phyloP scores from a whole-genome alignment of 306 rosid genomes.

The Arachis stenosperma region DNA sequence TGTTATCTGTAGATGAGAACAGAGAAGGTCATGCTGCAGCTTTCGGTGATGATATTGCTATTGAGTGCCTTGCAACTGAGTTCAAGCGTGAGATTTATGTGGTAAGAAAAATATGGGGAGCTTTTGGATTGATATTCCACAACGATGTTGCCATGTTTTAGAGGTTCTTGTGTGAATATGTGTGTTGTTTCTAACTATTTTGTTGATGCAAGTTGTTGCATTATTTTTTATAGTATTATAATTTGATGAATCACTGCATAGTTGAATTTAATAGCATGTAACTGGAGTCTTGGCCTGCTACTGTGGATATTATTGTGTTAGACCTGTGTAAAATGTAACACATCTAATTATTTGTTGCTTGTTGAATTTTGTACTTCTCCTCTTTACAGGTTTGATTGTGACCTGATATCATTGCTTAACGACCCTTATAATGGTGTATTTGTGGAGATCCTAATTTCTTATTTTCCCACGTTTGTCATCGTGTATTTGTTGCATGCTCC shows the following conservation, averaged over 20 bases:
- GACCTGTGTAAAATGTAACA: neutral
- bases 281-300: slow-evolving; percentile 19
- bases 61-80: slow-evolving; percentile 98
- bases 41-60: slow-evolving; percentile 96
- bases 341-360: slow-evolving; percentile 19
- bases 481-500: neutral
- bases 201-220: neutral
- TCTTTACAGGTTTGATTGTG: slow-evolving; percentile 10
- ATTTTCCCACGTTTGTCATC: slow-evolving; percentile 17
- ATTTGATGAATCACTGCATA: slow-evolving; percentile 9
- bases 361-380: slow-evolving; percentile 15
- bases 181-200: neutral
- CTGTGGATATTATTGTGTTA: slow-evolving; percentile 26
- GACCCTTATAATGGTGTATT: neutral
- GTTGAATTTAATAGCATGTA: neutral
- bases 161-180: neutral
- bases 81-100: slow-evolving; percentile 92
- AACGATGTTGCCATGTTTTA: slow-evolving; percentile 20
- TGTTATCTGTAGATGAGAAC: slow-evolving; percentile 85
- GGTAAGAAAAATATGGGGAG: slow-evolving; percentile 56
- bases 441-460: slow-evolving; percentile 2
- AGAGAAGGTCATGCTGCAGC: slow-evolving; percentile 94
- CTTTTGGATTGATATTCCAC: neutral
- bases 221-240: neutral
- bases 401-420: neutral